These are phyloP conservation scores for Hypoxylon cercidicola DNA, from an alignment of 495 filamentous ascomycete genomes.

Conservation along the genomic window DNA sequence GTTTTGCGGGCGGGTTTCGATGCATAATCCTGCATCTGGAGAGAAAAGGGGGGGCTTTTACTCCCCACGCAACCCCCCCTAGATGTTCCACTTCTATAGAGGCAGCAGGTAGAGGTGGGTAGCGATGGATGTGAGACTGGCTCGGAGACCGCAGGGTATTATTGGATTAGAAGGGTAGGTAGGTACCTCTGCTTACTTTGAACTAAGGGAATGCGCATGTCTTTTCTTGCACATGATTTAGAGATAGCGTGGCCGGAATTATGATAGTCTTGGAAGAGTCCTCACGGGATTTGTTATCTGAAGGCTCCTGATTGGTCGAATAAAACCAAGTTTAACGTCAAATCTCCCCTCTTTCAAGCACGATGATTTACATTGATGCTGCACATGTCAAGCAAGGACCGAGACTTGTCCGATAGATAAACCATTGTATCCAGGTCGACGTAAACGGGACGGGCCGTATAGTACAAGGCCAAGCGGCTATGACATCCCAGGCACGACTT, in stretches of 20 bases:
- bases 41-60: conserved; percentile 16
- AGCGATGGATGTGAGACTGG: conserved; percentile 35
- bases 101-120: conserved; percentile 22
- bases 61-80: conserved; percentile 39
- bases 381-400: conserved; percentile 26
- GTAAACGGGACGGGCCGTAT: conserved; percentile 42
- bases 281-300: conserved; percentile 22
- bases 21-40: conserved; percentile 33
- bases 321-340: conserved; percentile 35
- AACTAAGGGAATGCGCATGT: conserved; percentile 46
- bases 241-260: conserved; percentile 41
- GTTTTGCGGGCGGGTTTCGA: conserved; percentile 27
- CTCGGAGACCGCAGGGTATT: conserved; percentile 32
- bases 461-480: conserved; percentile 31
- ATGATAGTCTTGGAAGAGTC: conserved; percentile 29
- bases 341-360: conserved; percentile 11
- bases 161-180: conserved; percentile 43
- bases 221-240: conserved; percentile 49
- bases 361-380: conserved; percentile 25
- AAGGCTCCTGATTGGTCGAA: conserved; percentile 31
- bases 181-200: conserved; percentile 39
- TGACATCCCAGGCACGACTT: conserved; percentile 32
- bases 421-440: conserved; percentile 26
- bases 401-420: conserved; percentile 30
- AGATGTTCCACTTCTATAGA: conserved; percentile 25